Base-by-base conservation (phyloP, 495 filamentous ascomycete species). In the Acidomyces sp. region DNA sequence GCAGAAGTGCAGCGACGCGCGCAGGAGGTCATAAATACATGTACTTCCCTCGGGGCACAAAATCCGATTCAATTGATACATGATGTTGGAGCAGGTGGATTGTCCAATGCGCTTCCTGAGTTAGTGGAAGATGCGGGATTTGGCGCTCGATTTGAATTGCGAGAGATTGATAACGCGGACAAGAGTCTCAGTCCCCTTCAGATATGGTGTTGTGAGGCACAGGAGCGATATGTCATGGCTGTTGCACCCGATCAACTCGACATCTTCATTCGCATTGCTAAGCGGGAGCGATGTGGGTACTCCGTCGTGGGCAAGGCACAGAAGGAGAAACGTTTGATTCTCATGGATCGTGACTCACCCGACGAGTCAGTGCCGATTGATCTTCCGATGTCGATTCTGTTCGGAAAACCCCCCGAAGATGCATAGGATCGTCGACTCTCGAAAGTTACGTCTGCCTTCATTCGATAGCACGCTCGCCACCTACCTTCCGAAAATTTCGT, bases 151-250 rank as follows among this genome's bases (percentile, higher is more conserved):
- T 93, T 97, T 49, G 90, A 96, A 58, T 73, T 97, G 1, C 74
- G 92, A 38, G 81, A 95, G 54, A 69, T 97, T 16, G 86, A 94
- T 49, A 94, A 70, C 55, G 81, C 84, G 0, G 92, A 96, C 56
- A 71, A 65, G 26, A 77, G 85, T 52, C 87, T 95, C 82, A 93
- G 84, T 57, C 87, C 88, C 17, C 71, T 94, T 53, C 81, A 95
- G 56, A 93, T 96, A 25, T 96, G 87, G 88, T 93, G 87, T 62
- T 88, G 83, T 49, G 87, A 95, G 52, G 92, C 90, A 2, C 90
- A 97, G 52, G 90, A 97, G 60, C 69, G 90, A 54, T 97, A 95
- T 49, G 90, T 96, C 13, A 56, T 95, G 49, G 71, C 85, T 9
- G 73, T 97, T 45, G 80, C 82, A 24, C 70, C 72, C 39, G 79